These are phyloP conservation scores for Paraphoma chrysanthemicola DNA, from an alignment of 2,329 filamentous ascomycete species.

Conservation along the genomic window DNA sequence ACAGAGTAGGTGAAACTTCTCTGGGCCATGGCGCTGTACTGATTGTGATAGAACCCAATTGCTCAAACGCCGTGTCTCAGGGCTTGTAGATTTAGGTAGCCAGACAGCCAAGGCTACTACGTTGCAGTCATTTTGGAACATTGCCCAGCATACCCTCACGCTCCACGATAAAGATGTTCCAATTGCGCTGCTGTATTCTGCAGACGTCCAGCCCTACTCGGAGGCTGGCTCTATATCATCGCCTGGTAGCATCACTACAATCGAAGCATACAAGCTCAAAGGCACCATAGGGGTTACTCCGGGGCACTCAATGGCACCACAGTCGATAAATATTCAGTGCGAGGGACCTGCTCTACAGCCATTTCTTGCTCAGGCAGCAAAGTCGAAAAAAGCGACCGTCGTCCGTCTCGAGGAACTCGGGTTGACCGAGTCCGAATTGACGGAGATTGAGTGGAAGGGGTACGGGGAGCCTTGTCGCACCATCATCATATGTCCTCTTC, in stretches of 20 bases:
- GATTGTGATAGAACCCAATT: constrained; percentile 26
- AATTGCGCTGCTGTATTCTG: constrained; percentile 33
- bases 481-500: constrained; percentile 47
- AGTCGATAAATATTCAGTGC: constrained; percentile 26
- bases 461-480: constrained; percentile 45
- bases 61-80: constrained; percentile 29
- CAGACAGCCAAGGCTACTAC: constrained; percentile 72
- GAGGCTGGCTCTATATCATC: constrained; percentile 25
- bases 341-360: constrained; percentile 28
- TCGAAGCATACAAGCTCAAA: constrained; percentile 28
- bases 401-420: constrained; percentile 39
- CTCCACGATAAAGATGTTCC: constrained; percentile 65
- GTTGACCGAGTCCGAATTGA: constrained; percentile 30
- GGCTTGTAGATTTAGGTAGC: constrained; percentile 73
- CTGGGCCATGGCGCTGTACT: neutral
- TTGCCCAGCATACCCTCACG: constrained; percentile 70
- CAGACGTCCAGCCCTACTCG: constrained; percentile 16
- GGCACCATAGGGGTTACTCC: constrained; percentile 31
- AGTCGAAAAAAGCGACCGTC: constrained; percentile 33
- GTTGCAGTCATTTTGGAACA: constrained; percentile 73
- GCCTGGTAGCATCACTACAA: constrained; percentile 12
- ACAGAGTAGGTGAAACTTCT: constrained; percentile 55
- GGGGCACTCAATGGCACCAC: constrained; percentile 34
- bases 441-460: constrained; percentile 39
- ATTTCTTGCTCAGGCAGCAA: constrained; percentile 33